Base-by-base conservation (phyloP, 176 grass and related monocot genomes). In the Cymbopogon citratus region DNA sequence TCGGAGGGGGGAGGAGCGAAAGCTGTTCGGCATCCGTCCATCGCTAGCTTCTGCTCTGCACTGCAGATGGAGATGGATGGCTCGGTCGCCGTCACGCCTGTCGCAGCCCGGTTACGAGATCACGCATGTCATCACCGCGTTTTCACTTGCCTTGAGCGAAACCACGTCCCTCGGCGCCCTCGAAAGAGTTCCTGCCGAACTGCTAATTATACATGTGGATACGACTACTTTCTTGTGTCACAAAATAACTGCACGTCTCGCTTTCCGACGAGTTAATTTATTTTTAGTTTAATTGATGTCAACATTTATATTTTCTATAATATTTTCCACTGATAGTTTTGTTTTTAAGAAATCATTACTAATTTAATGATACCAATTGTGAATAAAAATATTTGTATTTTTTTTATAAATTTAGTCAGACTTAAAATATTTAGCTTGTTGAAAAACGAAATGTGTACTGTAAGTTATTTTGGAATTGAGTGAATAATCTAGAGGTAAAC, bases 141-240 rank as follows among this genome's bases (percentile, higher is more conserved):
- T 41, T 46, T 63, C 18, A 1, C 0, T 67, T 54, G 7, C 23
- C 3, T 51, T 51, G 26, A 1, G 16, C 52, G 23, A 33, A 33
- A 33, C 25, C 27, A 63, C 52, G 70, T 62, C 38, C 6, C 49
- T 7, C 31, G 23, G 65, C 81, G 34, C 38, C 66, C 35, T 66
- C 80, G 27, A 67, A 88, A 51, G 81, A n/a, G 45, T 45, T 67
- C 81, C 36, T 12, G 81, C 81, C 80, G 5, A 79, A 79, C 60
- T n/a, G 27, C 75, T 46, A 4, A 43, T 60, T 87, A 36, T 11
- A 38, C 16, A 1, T 29, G n/a, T 41, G 6, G 21, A 56, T 24
- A 57, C 0, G 19, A 0, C 0, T 21, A 52, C 16, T 52, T 7
- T 12, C 59, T 34, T 14, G 46, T 9, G 6, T 4, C 7, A 1